Evolutionary conservation across 257 asterid genomes (phyloP), one percentile per base, ranked within the genome.

Genomic region (Leonotis leonurus): DNA sequence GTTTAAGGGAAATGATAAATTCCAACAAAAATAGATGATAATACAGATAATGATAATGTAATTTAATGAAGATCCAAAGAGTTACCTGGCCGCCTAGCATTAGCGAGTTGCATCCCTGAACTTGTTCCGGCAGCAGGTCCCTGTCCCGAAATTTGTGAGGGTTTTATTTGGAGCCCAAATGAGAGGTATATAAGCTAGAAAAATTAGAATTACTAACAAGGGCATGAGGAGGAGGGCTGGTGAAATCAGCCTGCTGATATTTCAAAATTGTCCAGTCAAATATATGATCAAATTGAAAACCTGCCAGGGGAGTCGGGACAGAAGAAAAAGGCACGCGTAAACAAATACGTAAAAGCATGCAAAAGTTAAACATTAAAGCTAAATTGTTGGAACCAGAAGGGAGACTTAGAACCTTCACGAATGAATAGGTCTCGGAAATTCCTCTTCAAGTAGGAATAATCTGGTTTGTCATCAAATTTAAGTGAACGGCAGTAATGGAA

Each of bases 211-310:
- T 72, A 73, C 91, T 76, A 65, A 90, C 97, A 64, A 80, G 85
- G 33, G 81, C 70, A 65, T 78, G 89, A 55, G 93, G 73, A 3
- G 90, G 84, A 79, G 96, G 95, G 64, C 81, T 81, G 48, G 89
- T 71, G 13, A 80, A 85, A 75, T 90, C 94, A 27, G 91, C 80
- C 64, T 84, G 95, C 79, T 86, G 94, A 70, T 81, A 89, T 71
- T 86, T 86, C 79, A 89, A 68, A 67, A 89, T 86, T 41, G 94
- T 86, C 97, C 97, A 89, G 80, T 89, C 97, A 65, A 77, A 89
- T 20, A 89, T 85, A 71, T 84, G 78, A 78, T 89, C 95, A 36
- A 78, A 79, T 63, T 86, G 97, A 73, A 89, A 86, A 49, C 97
- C 97, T 89, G 89, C 56, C 61, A 49, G 36, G 2, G 5, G n/a